Evolutionary conservation across 2,329 filamentous ascomycete genomes (phyloP), one percentile per base, ranked within the genome.

Genomic region (Aspergillus ochraceus): DNA sequence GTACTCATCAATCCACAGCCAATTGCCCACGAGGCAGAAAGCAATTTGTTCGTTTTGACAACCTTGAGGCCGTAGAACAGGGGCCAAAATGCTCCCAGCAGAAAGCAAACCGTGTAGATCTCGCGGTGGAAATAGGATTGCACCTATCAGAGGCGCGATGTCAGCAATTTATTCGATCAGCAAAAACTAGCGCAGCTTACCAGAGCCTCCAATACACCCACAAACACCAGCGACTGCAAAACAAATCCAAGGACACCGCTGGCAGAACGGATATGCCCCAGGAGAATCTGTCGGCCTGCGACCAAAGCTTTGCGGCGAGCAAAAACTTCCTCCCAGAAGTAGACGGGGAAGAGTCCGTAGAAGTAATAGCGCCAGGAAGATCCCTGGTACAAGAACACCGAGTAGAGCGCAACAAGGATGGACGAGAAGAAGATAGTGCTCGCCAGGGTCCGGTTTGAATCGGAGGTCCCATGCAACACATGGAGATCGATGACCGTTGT

Each of bases 251-350:
- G 65, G 30, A 84, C 76, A 26, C 85, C 86, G 22, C 82, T 79
- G 29, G 83, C 77, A 0, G 88, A 87, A 57, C 84, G 81, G 47
- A 93, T 78, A 65, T 93, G 84, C 0, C 85, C 83, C 65, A 97
- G 88, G 9, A 98, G 79, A 53, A 85, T 82, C 63, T 83, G 83
- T 54, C 84, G 82, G 3, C 92, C 93, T 62, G 87, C 83, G 6
- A 78, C 70, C 12, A 97, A 75, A 47, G 90, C 90, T 50, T 83
- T 81, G 58, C 92, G 85, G 29, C 90, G 86, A 3, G 91, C 90
- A 75, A 89, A 94, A 0, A 97, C 91, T 70, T 97, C 93, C 75
- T 97, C 94, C 95, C 95, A 99, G 79, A 99, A 98, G 59, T 91
- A 85, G 2, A 97, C 88, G 0, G 95, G 95, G 75, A 99, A 99